Evolutionary conservation across 768 basidiomycete species (phyloP), one percentile per base, ranked within the genome.

Genomic region (Pleurotus pulmonarius): DNA sequence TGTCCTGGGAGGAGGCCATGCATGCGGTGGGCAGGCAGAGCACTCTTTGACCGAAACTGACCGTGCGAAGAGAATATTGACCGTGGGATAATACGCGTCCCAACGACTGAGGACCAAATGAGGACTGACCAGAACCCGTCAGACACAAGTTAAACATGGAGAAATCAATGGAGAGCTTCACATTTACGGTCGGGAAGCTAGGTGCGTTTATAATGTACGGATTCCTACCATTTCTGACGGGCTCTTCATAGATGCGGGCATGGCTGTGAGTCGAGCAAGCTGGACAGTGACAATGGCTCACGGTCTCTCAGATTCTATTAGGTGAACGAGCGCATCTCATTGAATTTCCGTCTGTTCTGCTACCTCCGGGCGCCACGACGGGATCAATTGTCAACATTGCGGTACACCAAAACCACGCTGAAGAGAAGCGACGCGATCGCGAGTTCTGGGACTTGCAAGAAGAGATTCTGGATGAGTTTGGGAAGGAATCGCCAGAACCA

Each of bases 371-470:
- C 12, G 87, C 93, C 1, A 86, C 89, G 7, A 85, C 95, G 0
- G 97, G 97, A 4, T 97, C 94, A 16, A 98, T 99, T 62, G 92
- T 99, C 63, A 97, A 94, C 68, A 98, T 98, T 70, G 86, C 94
- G 2, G 95, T 98, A 12, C 83, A 92, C 65, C 88, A 94, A 60
- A 97, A 99, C 67, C 71, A 83, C 29, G 67, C 77, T 0, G 94
- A 96, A 64, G 97, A 99, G 69, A 83, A 86, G 62, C 82, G 85
- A 59, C 83, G 93, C 58, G 87, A 93, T 58, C 69, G 75, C 3
- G 87, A 91, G 39, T 98, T 99, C 69, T 89, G 86, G 88, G 70
- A 79, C 2, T 77, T 99, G 40, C 97, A 98, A 70, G 75, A 83
- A 34, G 79, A 86, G 18, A 97, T 99, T 48, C 65, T 93, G 34